Base-by-base conservation (phyloP, 257 asterid species). In the Pogostemon cablin region DNA sequence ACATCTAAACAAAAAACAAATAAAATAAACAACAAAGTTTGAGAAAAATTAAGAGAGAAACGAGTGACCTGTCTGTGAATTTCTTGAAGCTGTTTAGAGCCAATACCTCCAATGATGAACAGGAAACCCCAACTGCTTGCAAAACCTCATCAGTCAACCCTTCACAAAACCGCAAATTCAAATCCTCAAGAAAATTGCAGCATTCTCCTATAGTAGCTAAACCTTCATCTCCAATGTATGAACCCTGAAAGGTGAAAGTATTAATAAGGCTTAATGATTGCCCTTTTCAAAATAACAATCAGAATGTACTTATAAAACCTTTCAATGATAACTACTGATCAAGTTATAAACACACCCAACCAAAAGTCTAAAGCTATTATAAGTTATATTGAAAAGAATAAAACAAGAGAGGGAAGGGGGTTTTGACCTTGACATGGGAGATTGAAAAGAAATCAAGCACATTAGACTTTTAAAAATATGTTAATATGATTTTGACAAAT, bases 161-260 rank as follows among this genome's bases (percentile, higher is more conserved):
- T 84, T 90, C 98, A 80, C 97, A 90, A 84, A 85, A 88, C 62
- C 89, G 82, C 80, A 92, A 82, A 82, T 90, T 92, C 86, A 92
- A 83, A 64, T 92, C 95, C 80, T 92, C 86, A 67, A 92, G 91
- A 75, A 63, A 81, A 60, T 72, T 86, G 76, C 95, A 87, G 73
- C 81, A 83, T 80, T 88, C 84, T 65, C 91, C 97, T 44, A 92
- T 86, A 67, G 95, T n/a, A n/a, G n/a, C n/a, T n/a, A n/a, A n/a
- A n/a, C n/a, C n/a, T n/a, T n/a, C n/a, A n/a, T n/a, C n/a, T n/a
- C n/a, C n/a, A n/a, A n/a, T n/a, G n/a, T n/a, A n/a, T n/a, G n/a
- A n/a, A n/a, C n/a, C n/a, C n/a, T n/a, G n/a, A n/a, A n/a, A n/a
- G n/a, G n/a, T n/a, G n/a, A n/a, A n/a, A n/a, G n/a, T n/a, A n/a